Percentiles rank a stretch among this genome's conserved stretches.
Evolutionary conservation across 306 rosid species (phyloP).

Genomic region (Dalbergia cultrata): DNA sequence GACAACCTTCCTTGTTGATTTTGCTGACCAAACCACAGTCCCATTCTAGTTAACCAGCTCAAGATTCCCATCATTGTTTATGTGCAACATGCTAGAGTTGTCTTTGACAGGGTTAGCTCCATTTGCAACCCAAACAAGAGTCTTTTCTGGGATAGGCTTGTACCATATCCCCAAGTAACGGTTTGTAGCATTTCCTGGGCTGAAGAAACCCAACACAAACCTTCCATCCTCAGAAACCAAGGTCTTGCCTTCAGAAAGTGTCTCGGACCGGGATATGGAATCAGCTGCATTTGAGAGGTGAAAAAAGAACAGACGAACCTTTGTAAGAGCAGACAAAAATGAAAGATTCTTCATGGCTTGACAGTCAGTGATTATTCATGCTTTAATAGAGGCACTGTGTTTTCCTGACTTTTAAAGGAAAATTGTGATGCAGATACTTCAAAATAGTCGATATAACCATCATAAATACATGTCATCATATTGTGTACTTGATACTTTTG

Average conservation of each 20-base stretch:
- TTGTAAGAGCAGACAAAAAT: not conserved
- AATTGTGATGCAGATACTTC: no score
- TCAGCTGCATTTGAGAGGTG: slow-evolving; percentile 30
- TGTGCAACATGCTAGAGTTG: slow-evolving; percentile 51
- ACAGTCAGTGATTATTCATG: slow-evolving; percentile 22
- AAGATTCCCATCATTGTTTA: slow-evolving; percentile 42
- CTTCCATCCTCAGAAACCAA: slow-evolving; percentile 47
- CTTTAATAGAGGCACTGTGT: not conserved
- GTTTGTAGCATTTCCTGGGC: slow-evolving; percentile 37
- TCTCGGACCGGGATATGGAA: slow-evolving; percentile 7
- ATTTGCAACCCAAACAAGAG: slow-evolving; percentile 74
- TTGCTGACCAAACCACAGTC: slow-evolving; percentile 54
- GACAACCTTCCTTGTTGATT: slow-evolving; percentile 10
- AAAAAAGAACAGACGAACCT: slow-evolving; percentile 12
- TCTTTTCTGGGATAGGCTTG: slow-evolving; percentile 47
- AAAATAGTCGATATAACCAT: no score
- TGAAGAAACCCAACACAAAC: slow-evolving; percentile 53
- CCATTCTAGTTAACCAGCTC: slow-evolving; percentile 37
- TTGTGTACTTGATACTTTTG: no score
- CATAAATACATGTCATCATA: no score
- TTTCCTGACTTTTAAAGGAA: not conserved
- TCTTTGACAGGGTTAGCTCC: slow-evolving; percentile 53
- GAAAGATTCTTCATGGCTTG: not conserved
- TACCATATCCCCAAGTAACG: slow-evolving; percentile 71
- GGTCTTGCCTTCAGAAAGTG: no score